Percentiles rank a stretch among this genome's conserved stretches.
Conservation (phyloP, 108 stramenopile genomes). For the Nitzschia putrida region DNA sequence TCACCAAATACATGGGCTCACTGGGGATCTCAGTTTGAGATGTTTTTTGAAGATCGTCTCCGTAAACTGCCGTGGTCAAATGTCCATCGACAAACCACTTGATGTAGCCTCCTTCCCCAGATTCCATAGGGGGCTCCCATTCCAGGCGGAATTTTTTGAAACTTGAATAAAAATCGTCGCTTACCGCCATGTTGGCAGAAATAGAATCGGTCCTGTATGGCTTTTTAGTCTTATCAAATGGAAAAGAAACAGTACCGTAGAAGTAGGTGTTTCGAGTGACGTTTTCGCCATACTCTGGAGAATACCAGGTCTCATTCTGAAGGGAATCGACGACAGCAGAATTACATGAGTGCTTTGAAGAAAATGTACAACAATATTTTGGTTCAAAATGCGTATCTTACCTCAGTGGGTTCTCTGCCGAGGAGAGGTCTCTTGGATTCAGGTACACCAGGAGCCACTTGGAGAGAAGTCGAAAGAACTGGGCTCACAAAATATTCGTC, state of each 20-base stretch:
- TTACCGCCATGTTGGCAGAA: constrained; percentile 69
- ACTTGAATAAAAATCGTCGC: constrained; percentile 49
- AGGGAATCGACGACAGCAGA: neutral
- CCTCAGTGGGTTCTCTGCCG: constrained; percentile 7
- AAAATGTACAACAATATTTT: neutral
- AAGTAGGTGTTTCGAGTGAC: constrained; percentile 13
- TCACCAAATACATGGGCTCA: constrained; percentile 84
- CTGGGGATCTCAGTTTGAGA: constrained; percentile 72
- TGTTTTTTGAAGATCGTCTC: constrained; percentile 45
- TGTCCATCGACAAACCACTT: constrained; percentile 73
- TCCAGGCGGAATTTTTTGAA: constrained; percentile 74
- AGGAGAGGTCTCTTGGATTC: neutral
- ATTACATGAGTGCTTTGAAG: neutral
- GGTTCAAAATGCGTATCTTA: neutral
- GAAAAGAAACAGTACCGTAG: constrained; percentile 15
- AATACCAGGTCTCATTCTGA: constrained; percentile 13
- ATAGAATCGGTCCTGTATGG: constrained; percentile 80
- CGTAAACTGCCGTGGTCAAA: constrained; percentile 59
- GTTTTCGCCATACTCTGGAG: constrained; percentile 12
- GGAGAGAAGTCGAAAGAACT: constrained; percentile 11
- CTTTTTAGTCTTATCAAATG: constrained; percentile 4
- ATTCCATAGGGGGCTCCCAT: constrained; percentile 74
- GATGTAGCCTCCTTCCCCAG: constrained; percentile 59
- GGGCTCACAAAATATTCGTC: constrained; percentile 24
- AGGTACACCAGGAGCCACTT: constrained; percentile 16